Evolutionary conservation across 352 stramenopile species (phyloP).

Genomic region (Phytophthora pisi): DNA sequence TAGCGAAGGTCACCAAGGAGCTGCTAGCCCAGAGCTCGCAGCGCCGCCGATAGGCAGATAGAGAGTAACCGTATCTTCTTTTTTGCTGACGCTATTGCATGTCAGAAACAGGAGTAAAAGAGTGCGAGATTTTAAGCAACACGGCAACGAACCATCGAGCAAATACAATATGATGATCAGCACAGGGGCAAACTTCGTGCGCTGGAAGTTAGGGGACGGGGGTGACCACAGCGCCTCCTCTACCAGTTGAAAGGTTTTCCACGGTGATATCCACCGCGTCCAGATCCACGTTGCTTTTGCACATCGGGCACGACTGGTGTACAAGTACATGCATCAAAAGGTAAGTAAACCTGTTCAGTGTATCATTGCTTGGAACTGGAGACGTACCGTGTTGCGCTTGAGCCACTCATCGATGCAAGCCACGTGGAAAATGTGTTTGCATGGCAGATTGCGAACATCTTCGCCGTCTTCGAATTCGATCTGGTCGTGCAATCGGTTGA

Average conservation of each 20-base stretch:
- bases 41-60: conserved; percentile 28
- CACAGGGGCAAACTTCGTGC: not conserved
- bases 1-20: conserved; percentile 66
- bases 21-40: conserved; percentile 60
- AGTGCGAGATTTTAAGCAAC: conserved; percentile 11
- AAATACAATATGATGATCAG: conserved; percentile 29
- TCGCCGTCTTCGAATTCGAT: conserved; percentile 81
- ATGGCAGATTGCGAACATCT: conserved; percentile 78
- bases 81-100: conserved; percentile 5
- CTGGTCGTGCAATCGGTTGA: conserved; percentile 23
- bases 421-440: conserved; percentile 90
- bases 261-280: conserved; percentile 54
- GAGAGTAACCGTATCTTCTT: not conserved
- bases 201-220: conserved; percentile 25
- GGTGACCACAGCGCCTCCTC: conserved; percentile 49
- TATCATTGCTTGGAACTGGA: not conserved
- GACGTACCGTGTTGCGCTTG: conserved; percentile 79
- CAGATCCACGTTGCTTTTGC: conserved; percentile 78
- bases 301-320: conserved; percentile 78
- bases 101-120: conserved; percentile 1
- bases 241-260: conserved; percentile 12
- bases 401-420: conserved; percentile 92
- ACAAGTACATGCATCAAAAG: not conserved
- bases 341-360: not conserved
- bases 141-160: conserved; percentile 1